These are phyloP conservation scores for Acanthamoeba sp. DNA, from an alignment of 208 protist genomes.

Conservation along the genomic window DNA sequence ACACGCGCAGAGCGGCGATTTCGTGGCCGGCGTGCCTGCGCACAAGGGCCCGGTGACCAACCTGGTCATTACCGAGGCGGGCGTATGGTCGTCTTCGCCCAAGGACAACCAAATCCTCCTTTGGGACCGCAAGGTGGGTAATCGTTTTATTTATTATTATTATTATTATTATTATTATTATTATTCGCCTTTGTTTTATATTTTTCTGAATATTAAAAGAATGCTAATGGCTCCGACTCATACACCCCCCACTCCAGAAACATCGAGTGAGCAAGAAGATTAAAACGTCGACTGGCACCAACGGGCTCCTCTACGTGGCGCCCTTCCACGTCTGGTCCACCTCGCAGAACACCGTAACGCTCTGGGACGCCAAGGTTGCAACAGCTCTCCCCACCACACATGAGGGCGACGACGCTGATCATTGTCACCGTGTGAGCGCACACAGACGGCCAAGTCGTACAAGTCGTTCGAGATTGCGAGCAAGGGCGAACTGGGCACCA, in stretches of 20 bases:
- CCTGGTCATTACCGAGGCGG: slow-evolving; percentile 27
- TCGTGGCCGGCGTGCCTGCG: not conserved
- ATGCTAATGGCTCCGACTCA: no score
- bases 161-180: no score
- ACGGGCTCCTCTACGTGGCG: slow-evolving; percentile 53
- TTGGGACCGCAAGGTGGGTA: slow-evolving; percentile 17
- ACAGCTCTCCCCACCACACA: no score
- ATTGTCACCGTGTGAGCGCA: not conserved
- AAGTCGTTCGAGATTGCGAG: not conserved
- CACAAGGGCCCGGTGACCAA: slow-evolving; percentile 50
- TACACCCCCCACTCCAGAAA: slow-evolving; percentile 13
- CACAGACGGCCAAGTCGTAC: slow-evolving; percentile 46
- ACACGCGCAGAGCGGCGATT: not conserved
- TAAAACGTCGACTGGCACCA: not conserved
- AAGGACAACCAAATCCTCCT: slow-evolving; percentile 59
- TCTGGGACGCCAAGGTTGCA: slow-evolving; percentile 72
- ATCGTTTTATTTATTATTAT: no score
- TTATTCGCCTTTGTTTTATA: no score
- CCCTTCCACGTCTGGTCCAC: slow-evolving; percentile 73
- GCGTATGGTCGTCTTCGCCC: slow-evolving; percentile 48
- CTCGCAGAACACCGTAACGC: not conserved
- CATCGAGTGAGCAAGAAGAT: slow-evolving; percentile 56
- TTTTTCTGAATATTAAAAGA: no score
- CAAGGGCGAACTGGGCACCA: slow-evolving; percentile 41
- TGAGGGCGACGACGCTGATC: no score